These are phyloP conservation scores for Neurospora hispaniola DNA, from an alignment of 495 filamentous ascomycete species.

Conservation along the genomic window DNA sequence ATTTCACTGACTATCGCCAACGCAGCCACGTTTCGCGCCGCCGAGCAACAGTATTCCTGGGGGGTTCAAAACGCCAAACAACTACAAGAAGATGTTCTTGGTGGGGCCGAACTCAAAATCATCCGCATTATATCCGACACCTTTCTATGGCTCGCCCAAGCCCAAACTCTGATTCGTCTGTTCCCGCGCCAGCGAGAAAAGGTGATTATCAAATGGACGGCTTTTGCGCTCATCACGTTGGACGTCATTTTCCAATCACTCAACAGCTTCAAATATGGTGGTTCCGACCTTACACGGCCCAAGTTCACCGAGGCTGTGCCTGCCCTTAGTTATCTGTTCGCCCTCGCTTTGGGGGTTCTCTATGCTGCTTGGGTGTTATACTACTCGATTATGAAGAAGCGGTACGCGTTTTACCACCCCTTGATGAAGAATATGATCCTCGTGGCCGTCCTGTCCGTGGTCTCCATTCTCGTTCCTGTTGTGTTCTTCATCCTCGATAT, in stretches of 20 bases:
- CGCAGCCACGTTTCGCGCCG: slow-evolving; percentile 75
- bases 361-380: slow-evolving; percentile 96
- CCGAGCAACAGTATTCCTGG: slow-evolving; percentile 62
- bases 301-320: slow-evolving; percentile 83
- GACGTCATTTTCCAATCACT: slow-evolving; percentile 83
- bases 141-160: slow-evolving; percentile 94
- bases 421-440: slow-evolving; percentile 88
- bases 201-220: slow-evolving; percentile 96
- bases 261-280: slow-evolving; percentile 64
- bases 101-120: slow-evolving; percentile 72
- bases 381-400: slow-evolving; percentile 83
- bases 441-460: slow-evolving; percentile 68
- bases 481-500: slow-evolving; percentile 96
- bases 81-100: slow-evolving; percentile 64
- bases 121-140: slow-evolving; percentile 87
- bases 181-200: slow-evolving; percentile 97
- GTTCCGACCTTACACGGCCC: slow-evolving; percentile 46
- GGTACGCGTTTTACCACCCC: slow-evolving; percentile 86
- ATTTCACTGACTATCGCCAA: slow-evolving; percentile 90
- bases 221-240: slow-evolving; percentile 81
- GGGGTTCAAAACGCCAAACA: slow-evolving; percentile 61
- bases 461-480: slow-evolving; percentile 75
- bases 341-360: slow-evolving; percentile 74
- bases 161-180: slow-evolving; percentile 87
- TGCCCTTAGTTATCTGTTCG: slow-evolving; percentile 88